Conservation (phyloP, 306 rosid species). For the Sphenostylis stenocarpa region DNA sequence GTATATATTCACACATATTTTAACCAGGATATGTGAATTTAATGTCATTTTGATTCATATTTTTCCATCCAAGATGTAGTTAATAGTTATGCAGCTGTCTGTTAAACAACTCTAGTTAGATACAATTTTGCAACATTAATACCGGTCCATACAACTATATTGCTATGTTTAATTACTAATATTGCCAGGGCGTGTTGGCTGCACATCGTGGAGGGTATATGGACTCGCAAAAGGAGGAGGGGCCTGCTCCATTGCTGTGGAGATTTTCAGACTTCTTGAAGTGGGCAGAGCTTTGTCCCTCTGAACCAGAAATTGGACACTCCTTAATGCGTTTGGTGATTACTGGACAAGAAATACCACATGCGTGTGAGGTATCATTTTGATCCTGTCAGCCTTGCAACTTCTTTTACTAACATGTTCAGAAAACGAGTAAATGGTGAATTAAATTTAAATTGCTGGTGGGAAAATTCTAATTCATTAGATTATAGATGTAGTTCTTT, state of each 20-base stretch:
- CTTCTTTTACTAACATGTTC: slow-evolving; percentile 9
- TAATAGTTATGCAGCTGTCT: background rate
- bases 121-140: slow-evolving; percentile 14
- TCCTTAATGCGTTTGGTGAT: slow-evolving; percentile 98
- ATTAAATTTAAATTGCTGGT: background rate
- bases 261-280: slow-evolving; percentile 96
- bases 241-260: slow-evolving; percentile 96
- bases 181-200: slow-evolving; percentile 82
- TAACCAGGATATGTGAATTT: slow-evolving; percentile 24
- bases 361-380: slow-evolving; percentile 88
- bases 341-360: slow-evolving; percentile 98
- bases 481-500: background rate
- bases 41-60: slow-evolving; percentile 15
- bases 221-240: slow-evolving; percentile 97
- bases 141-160: slow-evolving; percentile 1
- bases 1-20: background rate
- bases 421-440: slow-evolving; percentile 22
- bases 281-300: slow-evolving; percentile 97
- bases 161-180: slow-evolving; percentile 20
- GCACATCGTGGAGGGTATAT: slow-evolving; percentile 99
- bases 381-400: slow-evolving; percentile 12
- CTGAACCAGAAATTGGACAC: slow-evolving; percentile 95
- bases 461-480: background rate
- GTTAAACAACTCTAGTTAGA: background rate
- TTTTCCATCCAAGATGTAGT: slow-evolving; percentile 9